Conservation (phyloP, 2,329 filamentous ascomycete genomes). For the Paracamarosporium sp. region DNA sequence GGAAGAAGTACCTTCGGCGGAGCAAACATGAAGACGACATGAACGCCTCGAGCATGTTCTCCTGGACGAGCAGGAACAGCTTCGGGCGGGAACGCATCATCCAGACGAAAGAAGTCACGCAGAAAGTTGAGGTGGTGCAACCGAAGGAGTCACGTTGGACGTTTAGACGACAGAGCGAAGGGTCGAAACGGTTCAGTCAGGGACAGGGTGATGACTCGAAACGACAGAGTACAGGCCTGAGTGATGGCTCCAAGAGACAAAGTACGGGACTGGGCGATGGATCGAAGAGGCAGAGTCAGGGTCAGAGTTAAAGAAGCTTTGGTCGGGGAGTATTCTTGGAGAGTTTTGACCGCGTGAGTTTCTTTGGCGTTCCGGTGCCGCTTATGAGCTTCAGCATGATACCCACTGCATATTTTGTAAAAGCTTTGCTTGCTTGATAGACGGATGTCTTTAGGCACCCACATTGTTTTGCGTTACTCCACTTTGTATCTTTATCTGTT, state of each 20-base stretch:
- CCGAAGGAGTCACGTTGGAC: slow-evolving; percentile 16
- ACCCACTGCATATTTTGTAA: too few relatives aligned
- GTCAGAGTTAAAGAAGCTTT: too few relatives aligned
- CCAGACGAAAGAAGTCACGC: slow-evolving; percentile 15
- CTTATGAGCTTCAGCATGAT: too few relatives aligned
- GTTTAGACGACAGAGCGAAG: not conserved
- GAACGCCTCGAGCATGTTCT: slow-evolving; percentile 9
- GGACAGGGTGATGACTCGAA: not conserved
- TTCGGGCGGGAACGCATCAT: slow-evolving; percentile 9
- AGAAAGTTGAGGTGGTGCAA: slow-evolving; percentile 13
- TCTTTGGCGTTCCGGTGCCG: too few relatives aligned
- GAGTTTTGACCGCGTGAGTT: too few relatives aligned
- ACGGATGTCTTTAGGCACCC: too few relatives aligned
- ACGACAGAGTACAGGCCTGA: not conserved
- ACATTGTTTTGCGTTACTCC: too few relatives aligned
- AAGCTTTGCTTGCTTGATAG: too few relatives aligned
- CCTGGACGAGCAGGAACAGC: slow-evolving; percentile 12
- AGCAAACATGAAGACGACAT: slow-evolving; percentile 12
- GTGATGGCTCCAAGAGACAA: too few relatives aligned
- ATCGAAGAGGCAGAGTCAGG: too few relatives aligned
- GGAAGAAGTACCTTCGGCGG: slow-evolving; percentile 12
- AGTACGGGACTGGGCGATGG: not conserved
- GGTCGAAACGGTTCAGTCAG: not conserved
- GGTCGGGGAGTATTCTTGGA: too few relatives aligned
- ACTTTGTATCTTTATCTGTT: too few relatives aligned